Conservation (phyloP, 2,329 filamentous ascomycete species). For the Penicillium sp. region DNA sequence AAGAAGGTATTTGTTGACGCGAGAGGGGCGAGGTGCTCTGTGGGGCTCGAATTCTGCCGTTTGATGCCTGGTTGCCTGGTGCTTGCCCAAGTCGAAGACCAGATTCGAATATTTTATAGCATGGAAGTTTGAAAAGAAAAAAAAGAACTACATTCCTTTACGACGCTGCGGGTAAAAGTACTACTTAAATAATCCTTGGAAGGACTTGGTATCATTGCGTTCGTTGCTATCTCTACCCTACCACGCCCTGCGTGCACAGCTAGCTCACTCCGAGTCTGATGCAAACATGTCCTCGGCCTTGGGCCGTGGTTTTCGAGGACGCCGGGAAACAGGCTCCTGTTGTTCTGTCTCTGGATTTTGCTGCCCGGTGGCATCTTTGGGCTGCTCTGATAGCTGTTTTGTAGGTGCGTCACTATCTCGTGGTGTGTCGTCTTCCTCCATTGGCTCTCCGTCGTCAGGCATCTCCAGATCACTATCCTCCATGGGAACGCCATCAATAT, state of each 20-base stretch:
- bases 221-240: slow-evolving; percentile 19
- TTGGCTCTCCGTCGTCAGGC: slow-evolving; percentile 50
- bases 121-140: neutral
- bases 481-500: slow-evolving; percentile 52
- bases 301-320: slow-evolving; percentile 63
- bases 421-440: slow-evolving; percentile 40
- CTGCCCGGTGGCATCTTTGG: slow-evolving; percentile 15
- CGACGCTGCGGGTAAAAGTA: neutral
- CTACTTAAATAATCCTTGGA: slow-evolving; percentile 3
- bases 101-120: no score
- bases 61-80: slow-evolving; percentile 22
- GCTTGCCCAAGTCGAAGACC: slow-evolving; percentile 15
- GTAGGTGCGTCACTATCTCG: neutral
- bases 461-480: slow-evolving; percentile 56
- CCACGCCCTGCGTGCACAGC: slow-evolving; percentile 3
- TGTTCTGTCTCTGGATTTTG: slow-evolving; percentile 24
- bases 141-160: neutral
- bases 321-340: slow-evolving; percentile 34
- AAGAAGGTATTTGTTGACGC: slow-evolving; percentile 30
- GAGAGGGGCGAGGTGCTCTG: slow-evolving; percentile 16
- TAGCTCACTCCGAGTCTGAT: slow-evolving; percentile 61
- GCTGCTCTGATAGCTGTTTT: slow-evolving; percentile 4
- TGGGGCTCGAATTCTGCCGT: slow-evolving; percentile 32
- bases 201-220: slow-evolving; percentile 18
- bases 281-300: slow-evolving; percentile 88